A percentile compares a stretch with the other conserved stretches of the same genome.
These are phyloP conservation scores for Willaertia magna DNA, from an alignment of 208 protist genomes.

Conservation along the genomic window DNA sequence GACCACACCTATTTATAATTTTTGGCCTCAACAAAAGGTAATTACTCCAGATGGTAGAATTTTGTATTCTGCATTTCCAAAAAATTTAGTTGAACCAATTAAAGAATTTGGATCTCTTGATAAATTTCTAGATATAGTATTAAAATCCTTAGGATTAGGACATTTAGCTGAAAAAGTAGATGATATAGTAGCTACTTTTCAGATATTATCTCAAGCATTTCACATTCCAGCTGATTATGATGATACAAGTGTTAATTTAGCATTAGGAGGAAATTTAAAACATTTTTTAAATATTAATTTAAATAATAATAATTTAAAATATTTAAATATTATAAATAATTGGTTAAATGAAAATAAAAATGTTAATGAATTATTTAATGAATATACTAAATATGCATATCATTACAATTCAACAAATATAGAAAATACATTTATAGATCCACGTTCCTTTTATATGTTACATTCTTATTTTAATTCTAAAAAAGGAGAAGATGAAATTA, in stretches of 20 bases:
- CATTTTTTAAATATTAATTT: background rate
- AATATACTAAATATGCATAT: background rate
- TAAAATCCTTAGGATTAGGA: background rate
- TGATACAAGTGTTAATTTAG: background rate
- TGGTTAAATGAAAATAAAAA: background rate
- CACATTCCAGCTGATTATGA: background rate
- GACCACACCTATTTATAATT: background rate
- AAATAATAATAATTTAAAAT: background rate
- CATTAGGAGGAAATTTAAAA: background rate
- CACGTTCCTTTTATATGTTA: background rate
- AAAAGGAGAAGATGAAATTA: background rate
- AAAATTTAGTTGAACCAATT: background rate
- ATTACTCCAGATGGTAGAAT: background rate
- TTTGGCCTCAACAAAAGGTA: background rate
- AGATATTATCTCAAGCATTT: background rate
- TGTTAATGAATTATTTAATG: background rate
- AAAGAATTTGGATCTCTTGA: background rate
- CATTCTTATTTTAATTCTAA: background rate
- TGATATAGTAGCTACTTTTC: background rate
- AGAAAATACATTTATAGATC: background rate
- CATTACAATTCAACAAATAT: no score
- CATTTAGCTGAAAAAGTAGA: background rate
- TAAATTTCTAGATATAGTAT: background rate
- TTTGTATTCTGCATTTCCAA: background rate
- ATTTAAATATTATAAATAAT: background rate